A percentile compares a stretch with the other conserved stretches of the same genome.
Conservation (phyloP, 129 eudicot species). For the Solidago caesia region DNA sequence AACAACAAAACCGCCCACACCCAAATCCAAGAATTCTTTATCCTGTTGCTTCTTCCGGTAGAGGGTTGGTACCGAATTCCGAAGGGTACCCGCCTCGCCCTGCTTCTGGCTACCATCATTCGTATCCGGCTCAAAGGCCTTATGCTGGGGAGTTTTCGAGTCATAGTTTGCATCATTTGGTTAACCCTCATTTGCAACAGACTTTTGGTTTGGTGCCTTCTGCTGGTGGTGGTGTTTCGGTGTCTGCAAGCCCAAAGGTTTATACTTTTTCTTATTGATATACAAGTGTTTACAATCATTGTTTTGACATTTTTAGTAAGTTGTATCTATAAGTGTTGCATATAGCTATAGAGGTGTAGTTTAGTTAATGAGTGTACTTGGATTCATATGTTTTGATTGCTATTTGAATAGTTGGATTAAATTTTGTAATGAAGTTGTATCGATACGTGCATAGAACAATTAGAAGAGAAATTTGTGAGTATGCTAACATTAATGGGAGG, state of each 20-base stretch:
- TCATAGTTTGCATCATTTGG: conserved; percentile 30
- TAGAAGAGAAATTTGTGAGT: neutral
- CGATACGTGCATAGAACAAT: neutral
- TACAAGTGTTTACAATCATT: neutral
- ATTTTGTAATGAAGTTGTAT: neutral
- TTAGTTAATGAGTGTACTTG: too few relatives aligned
- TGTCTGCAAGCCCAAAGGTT: conserved; percentile 42
- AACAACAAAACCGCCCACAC: neutral
- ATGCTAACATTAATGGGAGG: neutral
- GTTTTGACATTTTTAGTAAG: neutral
- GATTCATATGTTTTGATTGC: neutral
- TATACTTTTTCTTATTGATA: neutral
- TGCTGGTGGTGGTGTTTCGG: conserved; percentile 28
- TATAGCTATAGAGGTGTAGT: too few relatives aligned
- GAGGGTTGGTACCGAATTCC: conserved; percentile 26
- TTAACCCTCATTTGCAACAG: conserved; percentile 37
- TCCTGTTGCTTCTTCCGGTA: conserved; percentile 55
- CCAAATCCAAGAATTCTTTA: conserved; percentile 18
- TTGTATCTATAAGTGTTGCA: too few relatives aligned
- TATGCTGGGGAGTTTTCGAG: conserved; percentile 36
- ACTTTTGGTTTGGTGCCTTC: conserved; percentile 16
- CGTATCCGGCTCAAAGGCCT: conserved; percentile 30
- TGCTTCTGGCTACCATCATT: conserved; percentile 10
- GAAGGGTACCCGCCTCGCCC: conserved; percentile 43
- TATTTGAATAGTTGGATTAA: neutral